Base-by-base conservation (phyloP, 805 yeast species). In the Candida taoyuanica region DNA sequence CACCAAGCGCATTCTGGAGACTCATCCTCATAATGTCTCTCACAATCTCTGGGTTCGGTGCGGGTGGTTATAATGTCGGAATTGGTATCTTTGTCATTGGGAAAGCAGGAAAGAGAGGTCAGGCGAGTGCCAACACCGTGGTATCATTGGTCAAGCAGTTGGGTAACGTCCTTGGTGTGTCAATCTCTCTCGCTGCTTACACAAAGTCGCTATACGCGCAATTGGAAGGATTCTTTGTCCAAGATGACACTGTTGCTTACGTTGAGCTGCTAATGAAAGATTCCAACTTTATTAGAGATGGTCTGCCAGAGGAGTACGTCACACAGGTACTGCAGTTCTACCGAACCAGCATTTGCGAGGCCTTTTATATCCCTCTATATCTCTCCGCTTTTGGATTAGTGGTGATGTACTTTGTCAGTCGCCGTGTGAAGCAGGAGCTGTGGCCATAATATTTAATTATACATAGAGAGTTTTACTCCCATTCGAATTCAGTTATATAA, bases 41-140 rank as follows among this genome's bases (percentile, higher is more conserved):
- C 27, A 35, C 56, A 3, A 29, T 62, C 5, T 38, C 55, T 7
- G 71, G 73, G 2, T 40, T 60, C 5, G 71, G 73, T 2, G 61
- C 60, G 37, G 74, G 74, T 20, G 60, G 64, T 15, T 66, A 64
- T 36, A 41, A 62, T 26, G 73, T 68, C 16, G 62, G 69, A 16
- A 45, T 65, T 7, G 43, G 64, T 28, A 57, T 69, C 26, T 55
- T 65, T 34, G 64, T 63, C 20, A 65, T 70, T 30, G 73, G 67
- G 1, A 60, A 57, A 31, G 73, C 64, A 21, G 73, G 73, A 8
- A 43, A 52, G 17, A 58, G 56, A 31, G 61, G 62, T 12, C 74
- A 70, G 42, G 73, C 73, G 2, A 50, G 66, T 27, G 69, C 70
- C 13, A 67, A 69, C 12, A 70, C 74, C 14, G 68, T 65, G 59